Base-by-base conservation (phyloP, 2,329 filamentous ascomycete genomes). In the Diaporthe capsici region DNA sequence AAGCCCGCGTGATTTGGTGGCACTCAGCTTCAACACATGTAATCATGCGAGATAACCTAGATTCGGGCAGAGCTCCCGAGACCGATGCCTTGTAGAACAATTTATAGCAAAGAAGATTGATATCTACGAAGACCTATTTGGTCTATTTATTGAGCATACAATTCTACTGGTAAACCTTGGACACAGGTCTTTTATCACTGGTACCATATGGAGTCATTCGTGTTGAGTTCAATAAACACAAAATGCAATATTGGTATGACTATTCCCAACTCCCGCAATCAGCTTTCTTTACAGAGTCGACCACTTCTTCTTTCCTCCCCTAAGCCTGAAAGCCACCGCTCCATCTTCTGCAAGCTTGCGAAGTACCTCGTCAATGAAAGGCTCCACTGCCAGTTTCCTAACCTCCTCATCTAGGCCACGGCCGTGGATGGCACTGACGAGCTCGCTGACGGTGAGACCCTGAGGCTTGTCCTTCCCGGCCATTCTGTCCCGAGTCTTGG, bases 361-460 rank as follows among this genome's bases (percentile, higher is more conserved):
- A 44, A 88, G 74, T 0, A 87, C 81, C 78, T 88, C 84, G 0
- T 83, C 80, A n/a, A 83, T 83, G 63, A 87, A 86, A 0, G 87
- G 86, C 77, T 87, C 86, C 7, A 88, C 34, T 0, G 84, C 86
- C 77, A 82, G 67, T 13, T 81, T 78, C 0, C 84, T 74, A 0
- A 85, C 82, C 22, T 81, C 78, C n/a, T 83, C 80, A 68, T 85
- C 82, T 47, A 86, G 31, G 1, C 76, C 73, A 2, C 80, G 79
- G 0, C 88, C 88, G 75, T 89, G 82, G 20, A 89, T 84, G 4
- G 76, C 76, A 2, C 79, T 79, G 1, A 89, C 87, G 15, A 90
- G 80, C 42, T 89, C 80, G 71, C 79, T 77, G 6, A 87, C 81
- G 0, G 84, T 86, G 0, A 85, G 78, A 28, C 58, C 58, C 22